Evolutionary conservation across 164 flowering plant genomes (phyloP).

Genomic region (Cinnamomum chago): DNA sequence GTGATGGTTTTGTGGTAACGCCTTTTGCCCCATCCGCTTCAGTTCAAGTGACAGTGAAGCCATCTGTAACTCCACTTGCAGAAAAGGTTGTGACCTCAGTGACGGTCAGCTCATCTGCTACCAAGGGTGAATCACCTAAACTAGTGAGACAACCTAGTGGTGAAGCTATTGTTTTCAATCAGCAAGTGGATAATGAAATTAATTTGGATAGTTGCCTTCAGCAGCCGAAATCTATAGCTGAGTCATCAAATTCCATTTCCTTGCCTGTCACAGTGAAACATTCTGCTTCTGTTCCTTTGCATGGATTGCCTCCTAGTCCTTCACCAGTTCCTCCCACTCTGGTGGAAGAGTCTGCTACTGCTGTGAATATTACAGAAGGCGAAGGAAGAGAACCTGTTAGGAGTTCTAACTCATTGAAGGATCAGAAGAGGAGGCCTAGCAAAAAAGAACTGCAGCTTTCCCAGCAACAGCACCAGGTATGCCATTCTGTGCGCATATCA

Average conservation of each 20-base stretch:
- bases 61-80: conserved; percentile 28
- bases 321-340: conserved; percentile 16
- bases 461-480: conserved; percentile 14
- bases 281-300: conserved; percentile 18
- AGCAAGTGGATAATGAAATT: conserved; percentile 29
- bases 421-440: conserved; percentile 24
- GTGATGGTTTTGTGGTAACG: conserved; percentile 27
- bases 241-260: conserved; percentile 17
- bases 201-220: conserved; percentile 17
- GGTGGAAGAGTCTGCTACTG: conserved; percentile 30
- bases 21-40: conserved; percentile 24
- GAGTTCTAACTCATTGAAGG: conserved; percentile 52
- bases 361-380: conserved; percentile 22
- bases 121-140: conserved; percentile 40
- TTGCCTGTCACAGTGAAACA: conserved; percentile 21
- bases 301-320: conserved; percentile 8
- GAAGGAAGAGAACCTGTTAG: conserved; percentile 28
- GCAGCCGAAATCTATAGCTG: conserved; percentile 30
- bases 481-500: not conserved
- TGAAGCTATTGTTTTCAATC: conserved; percentile 20
- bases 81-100: conserved; percentile 36
- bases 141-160: conserved; percentile 20
- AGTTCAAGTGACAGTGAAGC: conserved; percentile 45
- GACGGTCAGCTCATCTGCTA: conserved; percentile 28
- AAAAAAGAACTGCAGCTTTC: conserved; percentile 5